Evolutionary conservation across 1,139 yeast genomes (phyloP).

Genomic region (Pichia inconspicua): DNA sequence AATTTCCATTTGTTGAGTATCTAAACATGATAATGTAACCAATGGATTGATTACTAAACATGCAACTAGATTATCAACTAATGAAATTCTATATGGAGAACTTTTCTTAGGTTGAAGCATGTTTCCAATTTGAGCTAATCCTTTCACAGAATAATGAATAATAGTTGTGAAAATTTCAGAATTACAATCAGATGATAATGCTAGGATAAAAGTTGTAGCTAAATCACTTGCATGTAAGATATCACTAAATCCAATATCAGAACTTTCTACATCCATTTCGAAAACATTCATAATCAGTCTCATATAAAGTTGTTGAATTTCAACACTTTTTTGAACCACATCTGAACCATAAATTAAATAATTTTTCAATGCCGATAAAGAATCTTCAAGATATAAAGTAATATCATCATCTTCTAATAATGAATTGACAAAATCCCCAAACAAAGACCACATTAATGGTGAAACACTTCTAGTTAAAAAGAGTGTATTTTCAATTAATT

Average conservation of each 20-base stretch:
- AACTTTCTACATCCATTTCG: constrained; percentile 25
- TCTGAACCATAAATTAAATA: constrained; percentile 65
- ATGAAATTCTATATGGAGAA: constrained; percentile 35
- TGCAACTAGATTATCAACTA: constrained; percentile 61
- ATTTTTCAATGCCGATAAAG: constrained; percentile 68
- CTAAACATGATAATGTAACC: constrained; percentile 46
- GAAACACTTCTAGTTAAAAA: constrained; percentile 66
- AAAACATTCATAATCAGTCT: constrained; percentile 27
- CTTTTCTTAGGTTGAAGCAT: constrained; percentile 30
- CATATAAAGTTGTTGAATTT: constrained; percentile 27
- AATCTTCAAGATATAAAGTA: constrained; percentile 59
- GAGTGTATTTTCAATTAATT: constrained; percentile 78
- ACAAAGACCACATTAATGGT: constrained; percentile 69
- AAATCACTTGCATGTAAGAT: constrained; percentile 44
- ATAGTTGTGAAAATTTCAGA: constrained; percentile 36
- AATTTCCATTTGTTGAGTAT: constrained; percentile 35
- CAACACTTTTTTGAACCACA: constrained; percentile 34
- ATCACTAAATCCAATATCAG: constrained; percentile 43
- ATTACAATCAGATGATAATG: constrained; percentile 35
- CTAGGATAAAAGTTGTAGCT: constrained; percentile 47
- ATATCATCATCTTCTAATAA: constrained; percentile 34
- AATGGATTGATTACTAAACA: constrained; percentile 57
- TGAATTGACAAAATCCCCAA: constrained; percentile 42
- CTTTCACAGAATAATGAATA: constrained; percentile 28
- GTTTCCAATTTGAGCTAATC: constrained; percentile 19